Percentiles rank a stretch among this genome's conserved stretches.
phyloP scores from a whole-genome alignment of 2,329 filamentous ascomycete species.

The Lojkania enalia region DNA sequence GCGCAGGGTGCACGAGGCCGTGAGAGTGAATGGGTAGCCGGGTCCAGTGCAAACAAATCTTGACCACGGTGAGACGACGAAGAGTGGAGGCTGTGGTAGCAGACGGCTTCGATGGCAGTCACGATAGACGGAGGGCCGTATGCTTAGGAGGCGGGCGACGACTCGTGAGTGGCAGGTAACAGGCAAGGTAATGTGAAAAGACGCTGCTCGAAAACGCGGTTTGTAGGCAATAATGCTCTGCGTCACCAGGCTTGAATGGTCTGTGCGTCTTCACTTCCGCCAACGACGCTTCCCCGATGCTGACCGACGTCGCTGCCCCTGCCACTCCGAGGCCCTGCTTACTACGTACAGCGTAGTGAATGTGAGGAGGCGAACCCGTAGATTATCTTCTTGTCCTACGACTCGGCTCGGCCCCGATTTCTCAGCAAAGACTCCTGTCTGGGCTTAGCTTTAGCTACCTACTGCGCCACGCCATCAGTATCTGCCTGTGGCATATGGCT shows the following conservation, averaged over 20 bases:
- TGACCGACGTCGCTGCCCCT: not conserved
- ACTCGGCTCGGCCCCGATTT: not conserved
- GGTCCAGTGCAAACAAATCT: not conserved
- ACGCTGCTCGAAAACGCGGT: not conserved
- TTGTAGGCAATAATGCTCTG: not conserved
- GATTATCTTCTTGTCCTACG: too few species aligned
- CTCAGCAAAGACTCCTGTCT: not conserved
- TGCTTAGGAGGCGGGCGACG: not conserved
- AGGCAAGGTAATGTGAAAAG: not conserved
- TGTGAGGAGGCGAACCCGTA: not conserved
- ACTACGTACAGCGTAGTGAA: not conserved
- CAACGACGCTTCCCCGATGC: not conserved
- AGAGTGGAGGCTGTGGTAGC: too few species aligned
- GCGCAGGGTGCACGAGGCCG: slow-evolving; percentile 2
- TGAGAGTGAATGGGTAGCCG: not conserved
- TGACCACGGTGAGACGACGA: not conserved
- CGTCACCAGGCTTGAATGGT: not conserved
- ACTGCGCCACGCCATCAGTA: slow-evolving; percentile 20
- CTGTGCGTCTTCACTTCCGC: not conserved
- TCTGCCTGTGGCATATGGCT: slow-evolving; percentile 26
- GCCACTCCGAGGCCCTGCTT: not conserved
- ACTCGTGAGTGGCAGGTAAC: not conserved
- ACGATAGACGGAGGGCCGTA: not conserved
- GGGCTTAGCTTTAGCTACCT: not conserved
- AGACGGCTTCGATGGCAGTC: not conserved